Evolutionary conservation across 352 stramenopile species (phyloP), one percentile per base, ranked within the genome.

Genomic region (Globisporangium splendens): DNA sequence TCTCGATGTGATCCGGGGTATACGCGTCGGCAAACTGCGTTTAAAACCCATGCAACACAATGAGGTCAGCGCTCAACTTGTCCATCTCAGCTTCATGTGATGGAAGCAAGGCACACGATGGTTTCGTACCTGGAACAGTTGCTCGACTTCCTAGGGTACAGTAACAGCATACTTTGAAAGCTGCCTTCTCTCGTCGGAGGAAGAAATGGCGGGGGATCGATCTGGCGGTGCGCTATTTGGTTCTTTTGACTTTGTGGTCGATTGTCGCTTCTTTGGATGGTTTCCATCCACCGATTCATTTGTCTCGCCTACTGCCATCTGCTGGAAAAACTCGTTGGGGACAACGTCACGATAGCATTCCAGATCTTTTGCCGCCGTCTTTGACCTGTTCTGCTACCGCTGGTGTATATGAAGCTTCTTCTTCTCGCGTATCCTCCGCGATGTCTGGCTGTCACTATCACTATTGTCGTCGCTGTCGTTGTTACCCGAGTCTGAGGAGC

Each of bases 1-100:
- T 82, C 6, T 98, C 91, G 8, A 96, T 61, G 5, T 92, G 75
- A 48, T 98, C 88, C 3, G 93, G 89, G 20, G 83, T 88, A 68
- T 97, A 98, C 0, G 66, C 71, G 17, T 86, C 75, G 49, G 94
- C 83, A 64, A 83, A 78, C 75, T 91, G 57, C 28, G 82, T 3
- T 20, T 4, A 22, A 54, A 14, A 54, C 14, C 50, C 1, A 54
- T 14, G 59, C 38, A 44, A 44, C 8, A 44, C 1, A 18, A 8
- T 8, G 39, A 44, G 10, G 39, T 44, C n/a, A 44, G 10, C 3
- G 17, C 39, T 15, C 39, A n/a, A n/a, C 39, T n/a, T n/a, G 12
- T 8, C 39, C 39, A 44, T 18, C 17, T 44, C 39, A 15, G 1
- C 39, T 12, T n/a, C 38, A 43, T n/a, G 5, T 15, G 13, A 44